phyloP scores from a whole-genome alignment of 805 yeast genomes.

The Wickerhamiella spandovensis region DNA sequence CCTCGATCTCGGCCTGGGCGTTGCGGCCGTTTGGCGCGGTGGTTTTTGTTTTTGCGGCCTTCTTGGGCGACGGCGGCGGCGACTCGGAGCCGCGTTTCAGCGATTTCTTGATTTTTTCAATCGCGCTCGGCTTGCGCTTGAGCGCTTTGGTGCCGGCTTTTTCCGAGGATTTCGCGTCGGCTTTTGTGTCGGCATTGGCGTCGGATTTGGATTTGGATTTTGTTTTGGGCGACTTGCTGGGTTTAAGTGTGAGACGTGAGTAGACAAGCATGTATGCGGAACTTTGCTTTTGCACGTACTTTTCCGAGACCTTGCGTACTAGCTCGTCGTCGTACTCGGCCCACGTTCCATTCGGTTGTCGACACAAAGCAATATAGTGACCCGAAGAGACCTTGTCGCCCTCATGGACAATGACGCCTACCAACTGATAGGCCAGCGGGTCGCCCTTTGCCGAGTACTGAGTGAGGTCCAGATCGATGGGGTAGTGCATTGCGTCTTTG shows the following conservation, averaged over 20 bases:
- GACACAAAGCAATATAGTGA: constrained; percentile 81
- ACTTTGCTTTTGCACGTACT: constrained; percentile 65
- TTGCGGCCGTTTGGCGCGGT: not conserved
- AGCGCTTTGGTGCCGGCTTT: not conserved
- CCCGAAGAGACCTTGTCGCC: constrained; percentile 89
- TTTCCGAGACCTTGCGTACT: constrained; percentile 57
- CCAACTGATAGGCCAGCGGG: constrained; percentile 53
- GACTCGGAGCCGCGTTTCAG: not conserved
- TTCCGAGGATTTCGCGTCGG: not conserved
- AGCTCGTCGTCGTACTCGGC: constrained; percentile 89
- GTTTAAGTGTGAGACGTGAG: constrained; percentile 34
- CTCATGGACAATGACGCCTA: constrained; percentile 82
- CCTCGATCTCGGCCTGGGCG: not conserved
- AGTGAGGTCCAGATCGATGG: constrained; percentile 60
- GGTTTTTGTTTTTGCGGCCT: too few species aligned
- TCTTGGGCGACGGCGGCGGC: not conserved
- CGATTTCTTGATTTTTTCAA: not conserved
- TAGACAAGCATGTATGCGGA: constrained; percentile 85
- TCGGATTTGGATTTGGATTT: not conserved
- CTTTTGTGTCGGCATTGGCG: not conserved
- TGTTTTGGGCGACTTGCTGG: constrained; percentile 1
- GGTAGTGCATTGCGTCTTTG: constrained; percentile 74
- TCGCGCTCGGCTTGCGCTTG: too few species aligned
- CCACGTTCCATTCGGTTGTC: constrained; percentile 90
- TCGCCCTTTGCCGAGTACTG: constrained; percentile 29